Percentiles rank a stretch among this genome's conserved stretches.
Conservation (phyloP, 129 eudicot genomes). For the Arctium lappa region DNA sequence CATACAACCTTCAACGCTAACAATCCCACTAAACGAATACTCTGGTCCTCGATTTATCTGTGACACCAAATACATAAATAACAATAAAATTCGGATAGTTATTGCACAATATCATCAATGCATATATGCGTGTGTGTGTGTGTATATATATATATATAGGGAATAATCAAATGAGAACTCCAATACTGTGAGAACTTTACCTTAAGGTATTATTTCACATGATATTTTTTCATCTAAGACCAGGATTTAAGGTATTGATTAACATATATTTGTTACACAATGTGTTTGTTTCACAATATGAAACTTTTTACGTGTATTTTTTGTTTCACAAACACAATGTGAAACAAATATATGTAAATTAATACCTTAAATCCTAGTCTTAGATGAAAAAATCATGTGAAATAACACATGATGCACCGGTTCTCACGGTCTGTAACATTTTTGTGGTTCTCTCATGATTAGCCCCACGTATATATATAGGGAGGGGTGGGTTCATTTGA, state of each 20-base stretch:
- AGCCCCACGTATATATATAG: not conserved
- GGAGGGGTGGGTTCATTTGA: not conserved
- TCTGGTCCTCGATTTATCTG: constrained; percentile 32
- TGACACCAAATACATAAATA: not conserved
- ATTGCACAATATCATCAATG: not conserved
- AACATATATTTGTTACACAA: not conserved
- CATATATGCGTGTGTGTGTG: not conserved
- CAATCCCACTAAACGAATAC: constrained; percentile 25
- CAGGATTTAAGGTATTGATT: not conserved
- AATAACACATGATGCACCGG: not conserved
- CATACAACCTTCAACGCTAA: constrained; percentile 30
- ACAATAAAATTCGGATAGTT: not conserved
- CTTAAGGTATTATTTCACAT: not conserved
- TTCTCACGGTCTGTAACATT: not conserved
- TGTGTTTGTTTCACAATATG: not conserved
- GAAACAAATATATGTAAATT: not conserved
- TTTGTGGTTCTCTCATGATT: not conserved
- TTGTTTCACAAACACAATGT: not conserved
- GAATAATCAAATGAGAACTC: not conserved
- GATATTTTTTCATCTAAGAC: not conserved
- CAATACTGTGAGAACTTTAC: not conserved
- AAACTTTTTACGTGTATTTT: not conserved
- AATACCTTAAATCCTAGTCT: not conserved
- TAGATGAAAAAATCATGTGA: not conserved
- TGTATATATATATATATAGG: not conserved